phyloP scores from a whole-genome alignment of 1,284 basidiomycete genomes.

The Ganoderma leucocontextum region DNA sequence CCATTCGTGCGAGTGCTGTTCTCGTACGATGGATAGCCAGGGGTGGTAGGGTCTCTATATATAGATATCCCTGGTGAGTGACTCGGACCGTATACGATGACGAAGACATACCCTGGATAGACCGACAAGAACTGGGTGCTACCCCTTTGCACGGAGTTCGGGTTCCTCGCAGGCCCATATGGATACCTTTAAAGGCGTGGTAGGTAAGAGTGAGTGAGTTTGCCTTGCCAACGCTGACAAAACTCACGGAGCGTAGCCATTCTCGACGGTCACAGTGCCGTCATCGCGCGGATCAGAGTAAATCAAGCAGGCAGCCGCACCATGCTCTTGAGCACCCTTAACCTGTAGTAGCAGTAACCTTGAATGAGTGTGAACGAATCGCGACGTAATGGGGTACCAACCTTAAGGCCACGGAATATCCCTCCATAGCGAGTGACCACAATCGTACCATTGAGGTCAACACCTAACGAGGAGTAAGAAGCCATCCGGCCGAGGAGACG shows the following conservation, averaged over 20 bases:
- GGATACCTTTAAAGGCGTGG: slow-evolving; percentile 58
- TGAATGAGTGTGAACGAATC: not conserved
- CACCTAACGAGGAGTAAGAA: slow-evolving; percentile 48
- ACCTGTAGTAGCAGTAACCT: slow-evolving; percentile 53
- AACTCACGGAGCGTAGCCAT: slow-evolving; percentile 66
- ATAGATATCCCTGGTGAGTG: not conserved
- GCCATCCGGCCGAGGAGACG: not conserved
- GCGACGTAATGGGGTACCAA: slow-evolving; percentile 34
- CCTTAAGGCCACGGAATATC: slow-evolving; percentile 88
- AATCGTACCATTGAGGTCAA: slow-evolving; percentile 81
- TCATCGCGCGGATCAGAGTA: slow-evolving; percentile 94
- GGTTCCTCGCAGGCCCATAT: slow-evolving; percentile 86
- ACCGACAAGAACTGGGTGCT: slow-evolving; percentile 82
- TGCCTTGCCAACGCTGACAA: not conserved
- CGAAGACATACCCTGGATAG: slow-evolving; percentile 63
- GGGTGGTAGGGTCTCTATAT: slow-evolving; percentile 81
- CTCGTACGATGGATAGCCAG: slow-evolving; percentile 88
- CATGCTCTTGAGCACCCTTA: slow-evolving; percentile 84
- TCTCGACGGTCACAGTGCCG: slow-evolving; percentile 80
- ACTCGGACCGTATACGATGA: too few species aligned
- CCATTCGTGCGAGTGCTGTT: slow-evolving; percentile 77
- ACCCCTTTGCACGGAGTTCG: slow-evolving; percentile 85
- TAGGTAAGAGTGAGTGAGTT: not conserved
- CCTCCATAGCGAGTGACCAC: slow-evolving; percentile 84
- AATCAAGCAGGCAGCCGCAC: slow-evolving; percentile 77